These are phyloP conservation scores for Alternaria atra DNA, from an alignment of 2,329 filamentous ascomycete genomes.

Conservation along the genomic window DNA sequence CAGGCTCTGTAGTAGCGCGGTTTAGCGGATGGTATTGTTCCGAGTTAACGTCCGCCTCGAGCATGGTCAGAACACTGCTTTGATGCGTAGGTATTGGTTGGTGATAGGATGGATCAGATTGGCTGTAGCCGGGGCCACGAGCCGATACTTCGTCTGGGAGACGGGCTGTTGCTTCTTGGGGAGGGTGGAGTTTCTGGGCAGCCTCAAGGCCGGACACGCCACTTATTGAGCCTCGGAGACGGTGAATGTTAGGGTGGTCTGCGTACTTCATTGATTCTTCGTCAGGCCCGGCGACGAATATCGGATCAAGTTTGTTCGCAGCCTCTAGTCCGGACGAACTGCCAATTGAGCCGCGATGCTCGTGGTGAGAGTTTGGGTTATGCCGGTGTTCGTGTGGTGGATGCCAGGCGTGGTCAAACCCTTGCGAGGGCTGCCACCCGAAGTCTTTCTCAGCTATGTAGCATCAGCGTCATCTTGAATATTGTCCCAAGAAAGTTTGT, in stretches of 20 bases:
- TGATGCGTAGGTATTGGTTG: conserved; percentile 16
- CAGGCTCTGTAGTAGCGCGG: conserved; percentile 1
- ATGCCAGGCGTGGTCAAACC: conserved; percentile 6
- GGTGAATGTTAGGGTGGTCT: conserved; percentile 15
- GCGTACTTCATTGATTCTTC: conserved; percentile 17
- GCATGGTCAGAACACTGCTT: conserved; percentile 8
- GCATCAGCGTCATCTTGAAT: not conserved
- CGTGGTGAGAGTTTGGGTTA: conserved; percentile 7
- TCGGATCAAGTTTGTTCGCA: conserved; percentile 25
- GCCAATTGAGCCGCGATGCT: conserved; percentile 27
- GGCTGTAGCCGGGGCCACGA: conserved; percentile 13
- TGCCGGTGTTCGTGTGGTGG: conserved; percentile 6
- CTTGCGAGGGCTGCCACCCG: conserved; percentile 9
- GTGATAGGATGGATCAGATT: conserved; percentile 6
- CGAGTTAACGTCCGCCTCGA: not conserved
- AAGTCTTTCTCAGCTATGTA: conserved; percentile 2
- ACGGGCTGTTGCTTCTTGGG: not conserved
- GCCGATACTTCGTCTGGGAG: not conserved
- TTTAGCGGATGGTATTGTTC: not conserved
- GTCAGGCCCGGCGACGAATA: conserved; percentile 12
- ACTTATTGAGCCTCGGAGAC: conserved; percentile 18
- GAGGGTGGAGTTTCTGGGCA: conserved; percentile 23
- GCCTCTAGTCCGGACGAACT: conserved; percentile 13
- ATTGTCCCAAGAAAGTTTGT: not conserved
- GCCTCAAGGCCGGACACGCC: conserved; percentile 13